Conservation (phyloP, 345 rosid species). For the Euclidium syriacum region DNA sequence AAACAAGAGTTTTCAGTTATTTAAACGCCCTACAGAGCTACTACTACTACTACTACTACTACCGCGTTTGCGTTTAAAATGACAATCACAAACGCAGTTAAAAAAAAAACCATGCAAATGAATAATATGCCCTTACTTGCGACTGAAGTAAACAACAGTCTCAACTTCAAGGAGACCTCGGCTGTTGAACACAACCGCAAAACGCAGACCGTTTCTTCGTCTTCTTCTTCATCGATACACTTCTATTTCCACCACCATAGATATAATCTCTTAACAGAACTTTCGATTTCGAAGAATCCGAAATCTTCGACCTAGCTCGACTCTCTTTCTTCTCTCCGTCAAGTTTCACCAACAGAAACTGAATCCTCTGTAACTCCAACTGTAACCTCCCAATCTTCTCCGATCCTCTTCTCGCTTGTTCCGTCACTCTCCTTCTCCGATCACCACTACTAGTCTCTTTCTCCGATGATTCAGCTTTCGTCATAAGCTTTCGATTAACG, state of each 20-base stretch:
- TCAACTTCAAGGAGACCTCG: conserved; percentile 32
- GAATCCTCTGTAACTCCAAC: conserved; percentile 84
- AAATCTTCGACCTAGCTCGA: conserved; percentile 38
- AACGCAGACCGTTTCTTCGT: conserved; percentile 33
- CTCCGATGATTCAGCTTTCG: conserved; percentile 45
- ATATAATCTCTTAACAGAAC: conserved; percentile 76
- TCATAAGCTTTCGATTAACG: conserved; percentile 48
- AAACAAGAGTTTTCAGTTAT: conserved; percentile 13
- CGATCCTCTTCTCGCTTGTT: conserved; percentile 72
- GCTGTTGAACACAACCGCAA: conserved; percentile 65
- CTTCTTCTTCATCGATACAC: conserved; percentile 38
- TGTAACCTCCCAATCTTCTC: conserved; percentile 84
- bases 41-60: neutral
- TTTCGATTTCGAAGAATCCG: conserved; percentile 42
- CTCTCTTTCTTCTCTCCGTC: conserved; percentile 59
- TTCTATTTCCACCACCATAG: conserved; percentile 55
- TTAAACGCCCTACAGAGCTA: no score
- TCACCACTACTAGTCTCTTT: conserved; percentile 25
- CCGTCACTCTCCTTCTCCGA: conserved; percentile 46
- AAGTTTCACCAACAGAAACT: conserved; percentile 62
- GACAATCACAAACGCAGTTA: conserved; percentile 19
- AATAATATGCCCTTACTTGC: neutral
- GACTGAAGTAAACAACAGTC: conserved; percentile 3
- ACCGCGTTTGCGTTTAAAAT: conserved; percentile 9
- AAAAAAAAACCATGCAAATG: neutral